Conservation (phyloP, 2,329 filamentous ascomycete genomes). For the Penicillium sp. region DNA sequence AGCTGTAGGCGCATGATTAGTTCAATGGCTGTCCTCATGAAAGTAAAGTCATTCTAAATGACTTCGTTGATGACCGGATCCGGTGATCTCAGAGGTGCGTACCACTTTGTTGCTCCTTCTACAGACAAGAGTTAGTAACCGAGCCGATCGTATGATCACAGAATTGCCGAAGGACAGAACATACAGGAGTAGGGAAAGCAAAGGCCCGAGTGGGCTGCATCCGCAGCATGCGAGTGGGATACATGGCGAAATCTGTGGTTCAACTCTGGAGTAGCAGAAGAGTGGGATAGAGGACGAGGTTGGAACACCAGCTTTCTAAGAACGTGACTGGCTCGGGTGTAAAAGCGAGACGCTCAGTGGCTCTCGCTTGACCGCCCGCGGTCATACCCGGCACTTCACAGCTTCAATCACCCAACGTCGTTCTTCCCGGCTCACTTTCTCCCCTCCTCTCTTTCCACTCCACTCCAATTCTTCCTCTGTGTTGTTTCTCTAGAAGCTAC, state of each 20-base stretch:
- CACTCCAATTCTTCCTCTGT: constrained; percentile 17
- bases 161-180: constrained; percentile 29
- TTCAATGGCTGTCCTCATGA: constrained; percentile 9
- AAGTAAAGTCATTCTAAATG: neutral
- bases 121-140: constrained; percentile 41
- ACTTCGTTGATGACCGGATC: constrained; percentile 8
- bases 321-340: constrained; percentile 34
- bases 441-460: constrained; percentile 22
- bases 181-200: constrained; percentile 67
- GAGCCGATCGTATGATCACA: constrained; percentile 21
- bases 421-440: constrained; percentile 25
- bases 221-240: constrained; percentile 62
- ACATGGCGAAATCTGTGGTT: constrained; percentile 53
- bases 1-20: constrained; percentile 54
- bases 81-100: constrained; percentile 29
- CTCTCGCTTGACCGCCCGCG: constrained; percentile 41
- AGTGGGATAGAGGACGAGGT: constrained; percentile 22
- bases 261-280: constrained; percentile 11
- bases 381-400: constrained; percentile 37
- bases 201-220: constrained; percentile 54
- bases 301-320: constrained; percentile 20
- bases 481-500: constrained; percentile 20
- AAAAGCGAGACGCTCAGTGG: constrained; percentile 34
- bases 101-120: constrained; percentile 67
- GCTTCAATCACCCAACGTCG: constrained; percentile 37